These are phyloP conservation scores for Trypanosoma scelopori DNA, from an alignment of 208 protist species.

Conservation along the genomic window DNA sequence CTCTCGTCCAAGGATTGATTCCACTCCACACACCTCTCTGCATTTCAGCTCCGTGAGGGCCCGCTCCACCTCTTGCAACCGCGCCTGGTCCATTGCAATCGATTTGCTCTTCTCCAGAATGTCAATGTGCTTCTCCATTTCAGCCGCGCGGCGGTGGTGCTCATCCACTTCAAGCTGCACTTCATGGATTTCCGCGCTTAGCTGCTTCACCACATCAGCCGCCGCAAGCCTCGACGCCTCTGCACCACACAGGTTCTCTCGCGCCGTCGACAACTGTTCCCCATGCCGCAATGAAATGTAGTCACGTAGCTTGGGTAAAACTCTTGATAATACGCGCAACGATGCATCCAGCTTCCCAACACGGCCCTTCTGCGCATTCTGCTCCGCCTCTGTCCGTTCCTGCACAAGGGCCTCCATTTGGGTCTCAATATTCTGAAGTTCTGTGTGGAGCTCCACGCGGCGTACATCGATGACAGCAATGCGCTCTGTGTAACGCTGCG, in stretches of 20 bases:
- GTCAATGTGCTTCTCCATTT: constrained; percentile 49
- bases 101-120: constrained; percentile 35
- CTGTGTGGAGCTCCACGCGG: neutral
- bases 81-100: constrained; percentile 50
- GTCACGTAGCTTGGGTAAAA: constrained; percentile 39
- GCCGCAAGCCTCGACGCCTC: neutral
- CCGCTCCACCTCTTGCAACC: constrained; percentile 39
- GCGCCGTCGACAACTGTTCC: constrained; percentile 27
- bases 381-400: constrained; percentile 17
- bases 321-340: neutral
- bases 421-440: constrained; percentile 8
- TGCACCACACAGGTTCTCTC: constrained; percentile 25
- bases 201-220: constrained; percentile 29
- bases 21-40: constrained; percentile 35
- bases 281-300: constrained; percentile 31
- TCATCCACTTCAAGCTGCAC: constrained; percentile 42
- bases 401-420: constrained; percentile 17
- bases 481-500: constrained; percentile 26
- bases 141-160: constrained; percentile 35
- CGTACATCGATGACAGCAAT: constrained; percentile 38
- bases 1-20: constrained; percentile 52
- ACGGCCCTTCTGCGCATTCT: neutral
- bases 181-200: constrained; percentile 34
- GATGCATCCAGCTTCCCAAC: constrained; percentile 19
- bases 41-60: constrained; percentile 46